Base-by-base conservation (phyloP, 768 basidiomycete genomes). In the Suillus plorans region DNA sequence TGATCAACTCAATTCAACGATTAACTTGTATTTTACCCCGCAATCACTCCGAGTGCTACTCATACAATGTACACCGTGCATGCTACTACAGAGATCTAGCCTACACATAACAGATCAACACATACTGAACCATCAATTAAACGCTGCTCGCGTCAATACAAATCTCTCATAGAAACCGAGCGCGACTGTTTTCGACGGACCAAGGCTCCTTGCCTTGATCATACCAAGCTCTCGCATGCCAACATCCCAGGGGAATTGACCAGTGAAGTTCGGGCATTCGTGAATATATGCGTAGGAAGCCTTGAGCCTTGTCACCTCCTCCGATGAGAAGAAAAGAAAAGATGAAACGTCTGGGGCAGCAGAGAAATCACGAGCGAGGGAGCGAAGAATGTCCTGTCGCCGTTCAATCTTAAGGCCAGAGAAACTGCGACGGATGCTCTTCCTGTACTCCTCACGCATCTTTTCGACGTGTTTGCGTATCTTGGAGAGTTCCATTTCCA, bases 221-320 rank as follows among this genome's bases (percentile, higher is more conserved):
- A 69, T 68, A 60, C 84, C 78, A 18, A 89, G 75, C 61, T 82
- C 80, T 7, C 85, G 76, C 75, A 85, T 81, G 2, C 86, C 84
- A 39, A 88, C 79, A 69, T 86, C 79, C 77, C 80, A 87, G 0
- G 86, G 83, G 68, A 86, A 86, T 18, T 80, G 75, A 6, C 77
- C 71, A 2, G 25, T 42, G 3, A 49, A 62, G 41, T 64, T 62
- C 52, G 68, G 67, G 22, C 22, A 28, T 66, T 82, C 82, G 61
- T 78, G 74, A 1, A 74, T 42, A 69, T 87, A 86, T 0, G 84
- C 85, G 62, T 79, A 85, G 28, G 85, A 85, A 10, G 85, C 86
- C 66, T 80, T 80, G 57, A 86, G 64, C 3, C 77, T 72, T 12
- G 72, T 70, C 2, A 81, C 71, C 20, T 73, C 67, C 4, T 67